A percentile compares a stretch with the other conserved stretches of the same genome.
phyloP scores from a whole-genome alignment of 2,329 filamentous ascomycete species.

The Pseudogymnoascus sp. region DNA sequence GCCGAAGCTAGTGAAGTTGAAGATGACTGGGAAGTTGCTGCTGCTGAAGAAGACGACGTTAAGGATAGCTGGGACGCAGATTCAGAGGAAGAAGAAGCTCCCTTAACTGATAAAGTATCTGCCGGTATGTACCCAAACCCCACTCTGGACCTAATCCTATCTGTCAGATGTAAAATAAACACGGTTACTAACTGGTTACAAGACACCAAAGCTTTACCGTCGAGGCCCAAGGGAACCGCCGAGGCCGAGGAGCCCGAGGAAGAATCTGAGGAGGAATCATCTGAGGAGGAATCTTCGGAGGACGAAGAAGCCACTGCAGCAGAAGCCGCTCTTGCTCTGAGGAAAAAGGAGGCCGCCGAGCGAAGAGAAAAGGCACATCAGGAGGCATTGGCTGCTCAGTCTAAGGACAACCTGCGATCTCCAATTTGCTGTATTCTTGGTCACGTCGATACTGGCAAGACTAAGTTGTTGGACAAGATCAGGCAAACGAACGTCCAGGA shows the following conservation, averaged over 20 bases:
- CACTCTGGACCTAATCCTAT: conserved; percentile 26
- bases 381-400: conserved; percentile 81
- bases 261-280: conserved; percentile 37
- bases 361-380: conserved; percentile 84
- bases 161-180: conserved; percentile 20
- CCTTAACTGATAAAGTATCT: neutral
- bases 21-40: conserved; percentile 84
- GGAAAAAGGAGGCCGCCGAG: conserved; percentile 83
- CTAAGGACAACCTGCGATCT: conserved; percentile 88
- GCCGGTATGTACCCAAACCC: neutral
- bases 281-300: conserved; percentile 57
- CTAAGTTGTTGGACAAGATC: conserved; percentile 97
- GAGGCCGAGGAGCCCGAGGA: conserved; percentile 45
- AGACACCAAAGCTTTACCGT: conserved; percentile 20
- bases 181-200: conserved; percentile 19
- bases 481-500: conserved; percentile 98
- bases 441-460: conserved; percentile 99
- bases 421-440: conserved; percentile 99
- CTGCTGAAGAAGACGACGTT: conserved; percentile 65
- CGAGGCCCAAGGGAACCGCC: conserved; percentile 26
- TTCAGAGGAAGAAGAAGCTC: conserved; percentile 58
- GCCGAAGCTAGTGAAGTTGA: conserved; percentile 55
- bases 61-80: conserved; percentile 96
- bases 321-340: conserved; percentile 61
- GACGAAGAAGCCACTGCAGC: conserved; percentile 71